Evolutionary conservation across 106 monocot species (phyloP), one percentile per base, ranked within the genome.

Genomic region (Ottelia alismoides): DNA sequence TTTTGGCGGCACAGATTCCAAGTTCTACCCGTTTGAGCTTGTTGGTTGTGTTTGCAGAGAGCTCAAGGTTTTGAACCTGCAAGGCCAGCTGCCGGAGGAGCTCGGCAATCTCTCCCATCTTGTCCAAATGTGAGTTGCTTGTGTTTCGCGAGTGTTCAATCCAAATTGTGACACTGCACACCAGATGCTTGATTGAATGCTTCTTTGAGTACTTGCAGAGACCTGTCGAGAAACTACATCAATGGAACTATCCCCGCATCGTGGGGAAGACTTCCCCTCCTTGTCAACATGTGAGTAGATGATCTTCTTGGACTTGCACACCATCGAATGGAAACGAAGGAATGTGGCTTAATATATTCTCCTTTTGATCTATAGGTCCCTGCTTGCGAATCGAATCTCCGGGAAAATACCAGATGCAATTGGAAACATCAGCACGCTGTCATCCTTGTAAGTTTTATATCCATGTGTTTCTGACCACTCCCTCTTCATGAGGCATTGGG

Each of bases 11-110:
- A n/a, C n/a, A n/a, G n/a, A n/a, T n/a, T n/a, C n/a, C n/a, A n/a
- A n/a, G n/a, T n/a, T n/a, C n/a, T n/a, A n/a, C n/a, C n/a, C n/a
- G n/a, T n/a, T n/a, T n/a, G n/a, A n/a, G n/a, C n/a, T n/a, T n/a
- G n/a, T n/a, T n/a, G n/a, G n/a, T n/a, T n/a, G 35, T 35, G 58
- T 17, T 1, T 30, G 22, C 64, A 76, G 75, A 17, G 12, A 27
- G 56, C 66, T 82, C 65, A 82, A 73, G 73, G 62, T 53, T 14
- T 66, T 63, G 52, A 82, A 82, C 59, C 52, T 82, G 22, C 52
- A 53, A 0, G 82, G 82, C 30, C 30, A 45, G 31, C 73, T 82
- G 11, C 72, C 81, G 2, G 57, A 20, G 0, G 76, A 76, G 47
- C 55, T 82, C 35, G 60, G 61, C 31, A 74, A 82, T 20, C 70